These are phyloP conservation scores for Arthrinium phaeospermum DNA, from an alignment of 2,329 filamentous ascomycete genomes.

Conservation along the genomic window DNA sequence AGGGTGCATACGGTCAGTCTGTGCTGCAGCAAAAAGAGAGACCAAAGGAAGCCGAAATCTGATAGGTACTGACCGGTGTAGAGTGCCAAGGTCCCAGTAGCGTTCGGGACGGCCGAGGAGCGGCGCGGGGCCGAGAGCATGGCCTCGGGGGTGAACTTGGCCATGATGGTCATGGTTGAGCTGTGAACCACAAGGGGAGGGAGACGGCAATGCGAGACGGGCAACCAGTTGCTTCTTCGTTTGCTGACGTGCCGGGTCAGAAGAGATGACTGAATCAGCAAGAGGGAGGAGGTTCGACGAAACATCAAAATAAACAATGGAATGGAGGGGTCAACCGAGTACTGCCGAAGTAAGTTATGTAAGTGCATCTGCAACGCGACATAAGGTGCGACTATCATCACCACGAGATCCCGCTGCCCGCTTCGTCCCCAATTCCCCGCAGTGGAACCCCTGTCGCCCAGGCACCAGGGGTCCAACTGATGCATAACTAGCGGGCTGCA, in stretches of 20 bases:
- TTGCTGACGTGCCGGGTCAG: background rate
- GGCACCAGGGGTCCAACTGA: background rate
- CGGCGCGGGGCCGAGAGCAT: slow-evolving; percentile 78
- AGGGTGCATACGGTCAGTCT: background rate
- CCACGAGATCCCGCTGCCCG: background rate
- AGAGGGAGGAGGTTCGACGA: slow-evolving; percentile 1
- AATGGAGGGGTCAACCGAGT: background rate
- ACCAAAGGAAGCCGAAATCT: background rate
- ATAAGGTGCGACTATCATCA: background rate
- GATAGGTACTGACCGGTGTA: slow-evolving; percentile 58
- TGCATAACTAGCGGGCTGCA: background rate
- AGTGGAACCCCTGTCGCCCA: background rate
- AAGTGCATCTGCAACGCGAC: background rate
- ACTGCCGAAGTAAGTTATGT: background rate
- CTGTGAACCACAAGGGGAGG: background rate
- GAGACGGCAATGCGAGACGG: background rate
- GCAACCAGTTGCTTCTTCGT: background rate
- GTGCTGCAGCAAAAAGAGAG: no score
- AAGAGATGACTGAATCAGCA: background rate
- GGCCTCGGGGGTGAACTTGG: slow-evolving; percentile 78
- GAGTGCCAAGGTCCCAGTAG: slow-evolving; percentile 66
- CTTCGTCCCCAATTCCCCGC: background rate
- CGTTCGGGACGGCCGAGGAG: slow-evolving; percentile 72
- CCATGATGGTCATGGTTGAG: slow-evolving; percentile 70
- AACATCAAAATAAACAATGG: background rate